A percentile compares a stretch with the other conserved stretches of the same genome.
These are phyloP conservation scores for Eucalyptus coolabah DNA, from an alignment of 345 rosid species.

Conservation along the genomic window DNA sequence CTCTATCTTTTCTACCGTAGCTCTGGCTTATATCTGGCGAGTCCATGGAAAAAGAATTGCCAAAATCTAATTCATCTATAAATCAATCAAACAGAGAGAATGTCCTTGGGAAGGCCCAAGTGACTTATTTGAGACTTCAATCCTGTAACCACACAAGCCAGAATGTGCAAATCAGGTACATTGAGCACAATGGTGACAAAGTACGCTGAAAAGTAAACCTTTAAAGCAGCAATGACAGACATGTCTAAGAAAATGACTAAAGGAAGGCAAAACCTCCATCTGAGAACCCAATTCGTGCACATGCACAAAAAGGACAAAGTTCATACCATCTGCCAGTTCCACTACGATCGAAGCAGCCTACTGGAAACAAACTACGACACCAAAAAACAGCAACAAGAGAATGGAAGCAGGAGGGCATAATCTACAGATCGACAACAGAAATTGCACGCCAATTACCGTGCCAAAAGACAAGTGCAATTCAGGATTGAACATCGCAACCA, in stretches of 20 bases:
- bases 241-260: background rate
- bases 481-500: background rate
- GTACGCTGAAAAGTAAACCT: background rate
- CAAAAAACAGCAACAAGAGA: background rate
- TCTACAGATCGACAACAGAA: background rate
- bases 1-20: conserved; percentile 13
- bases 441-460: background rate
- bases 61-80: background rate
- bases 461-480: background rate
- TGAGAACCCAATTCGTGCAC: background rate
- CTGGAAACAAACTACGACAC: background rate
- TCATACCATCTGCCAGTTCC: background rate
- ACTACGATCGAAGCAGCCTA: background rate
- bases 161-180: background rate
- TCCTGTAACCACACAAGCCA: background rate
- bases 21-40: conserved; percentile 49
- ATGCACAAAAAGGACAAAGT: background rate
- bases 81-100: background rate
- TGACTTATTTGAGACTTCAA: background rate
- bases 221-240: background rate
- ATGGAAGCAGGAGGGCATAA: background rate
- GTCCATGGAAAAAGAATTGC: conserved; percentile 20
- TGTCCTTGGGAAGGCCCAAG: background rate
- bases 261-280: background rate
- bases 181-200: background rate